Conservation (phyloP, 257 asterid species). For the Scutellaria galericulata region DNA sequence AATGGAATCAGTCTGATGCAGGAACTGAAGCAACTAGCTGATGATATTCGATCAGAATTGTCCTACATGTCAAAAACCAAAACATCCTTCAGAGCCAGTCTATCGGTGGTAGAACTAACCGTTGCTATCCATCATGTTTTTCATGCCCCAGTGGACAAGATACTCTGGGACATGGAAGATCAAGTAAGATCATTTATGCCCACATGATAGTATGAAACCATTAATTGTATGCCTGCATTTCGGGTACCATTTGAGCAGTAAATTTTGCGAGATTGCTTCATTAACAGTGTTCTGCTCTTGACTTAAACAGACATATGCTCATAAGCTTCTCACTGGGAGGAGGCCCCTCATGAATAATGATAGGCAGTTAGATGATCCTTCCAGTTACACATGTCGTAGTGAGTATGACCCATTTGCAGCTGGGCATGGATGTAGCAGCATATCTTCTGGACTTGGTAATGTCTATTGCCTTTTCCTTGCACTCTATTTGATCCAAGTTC, state of each 20-base stretch:
- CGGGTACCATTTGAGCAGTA: slow-evolving; percentile 17
- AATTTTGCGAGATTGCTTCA: slow-evolving; percentile 7
- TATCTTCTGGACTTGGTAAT: slow-evolving; percentile 93
- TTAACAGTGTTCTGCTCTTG: slow-evolving; percentile 24
- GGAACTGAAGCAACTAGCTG: slow-evolving; percentile 85
- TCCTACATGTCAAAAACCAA: slow-evolving; percentile 48
- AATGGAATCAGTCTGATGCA: slow-evolving; percentile 45
- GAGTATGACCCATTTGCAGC: slow-evolving; percentile 72
- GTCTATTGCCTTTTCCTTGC: slow-evolving; percentile 29
- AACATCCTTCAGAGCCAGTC: slow-evolving; percentile 56
- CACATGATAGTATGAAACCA: slow-evolving; percentile 5
- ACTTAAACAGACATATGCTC: slow-evolving; percentile 74
- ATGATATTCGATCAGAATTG: slow-evolving; percentile 78
- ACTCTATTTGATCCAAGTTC: slow-evolving; percentile 17
- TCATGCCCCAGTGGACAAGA: slow-evolving; percentile 79
- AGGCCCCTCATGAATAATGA: slow-evolving; percentile 46
- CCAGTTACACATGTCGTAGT: slow-evolving; percentile 44
- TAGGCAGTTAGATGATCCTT: slow-evolving; percentile 41
- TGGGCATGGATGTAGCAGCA: slow-evolving; percentile 94
- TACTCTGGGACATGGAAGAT: slow-evolving; percentile 90
- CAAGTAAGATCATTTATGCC: slow-evolving; percentile 59
- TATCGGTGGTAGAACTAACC: slow-evolving; percentile 73
- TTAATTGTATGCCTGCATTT: slow-evolving; percentile 1
- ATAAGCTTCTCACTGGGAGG: slow-evolving; percentile 93
- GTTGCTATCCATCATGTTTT: slow-evolving; percentile 90